phyloP scores from a whole-genome alignment of 768 basidiomycete species.

The Lanmaoa pseudosensibilis region DNA sequence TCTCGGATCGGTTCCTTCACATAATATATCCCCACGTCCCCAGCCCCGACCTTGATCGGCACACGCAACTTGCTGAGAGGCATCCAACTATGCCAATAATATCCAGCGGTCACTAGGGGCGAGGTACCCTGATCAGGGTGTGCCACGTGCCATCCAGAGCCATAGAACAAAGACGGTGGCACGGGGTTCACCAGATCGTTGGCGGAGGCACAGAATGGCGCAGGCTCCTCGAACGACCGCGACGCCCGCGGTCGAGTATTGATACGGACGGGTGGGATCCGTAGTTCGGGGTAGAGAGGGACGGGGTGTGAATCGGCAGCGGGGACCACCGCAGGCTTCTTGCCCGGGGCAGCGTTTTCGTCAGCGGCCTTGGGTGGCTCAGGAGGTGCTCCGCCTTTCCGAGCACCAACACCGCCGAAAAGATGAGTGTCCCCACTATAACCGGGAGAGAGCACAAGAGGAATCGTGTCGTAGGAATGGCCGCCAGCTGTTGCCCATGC shows the following conservation, averaged over 20 bases:
- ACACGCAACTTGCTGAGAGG: slow-evolving; percentile 83
- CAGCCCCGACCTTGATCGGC: slow-evolving; percentile 80
- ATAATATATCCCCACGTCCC: slow-evolving; percentile 92
- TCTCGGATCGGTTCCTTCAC: slow-evolving; percentile 64
- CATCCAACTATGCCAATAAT: slow-evolving; percentile 92
- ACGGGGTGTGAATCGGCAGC: slow-evolving; percentile 17
- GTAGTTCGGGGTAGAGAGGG: slow-evolving; percentile 33
- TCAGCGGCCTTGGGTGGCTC: slow-evolving; percentile 40
- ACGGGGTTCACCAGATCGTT: slow-evolving; percentile 98
- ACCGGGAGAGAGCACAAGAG: slow-evolving; percentile 40
- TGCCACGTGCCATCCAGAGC: slow-evolving; percentile 83
- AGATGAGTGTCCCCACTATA: slow-evolving; percentile 50
- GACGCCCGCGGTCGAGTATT: slow-evolving; percentile 55
- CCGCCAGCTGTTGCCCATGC: slow-evolving; percentile 80
- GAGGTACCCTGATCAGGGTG: slow-evolving; percentile 58
- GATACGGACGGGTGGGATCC: slow-evolving; percentile 72
- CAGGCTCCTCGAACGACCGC: slow-evolving; percentile 76
- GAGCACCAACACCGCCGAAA: slow-evolving; percentile 82
- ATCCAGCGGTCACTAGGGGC: slow-evolving; percentile 57
- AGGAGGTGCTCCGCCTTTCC: slow-evolving; percentile 67
- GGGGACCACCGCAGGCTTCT: slow-evolving; percentile 18
- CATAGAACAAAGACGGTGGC: slow-evolving; percentile 91
- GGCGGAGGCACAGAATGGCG: slow-evolving; percentile 92
- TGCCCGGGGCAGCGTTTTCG: slow-evolving; percentile 33
- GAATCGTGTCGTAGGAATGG: slow-evolving; percentile 59